These are phyloP conservation scores for Dipodascus albidus DNA, from an alignment of 805 yeast species.

Conservation along the genomic window DNA sequence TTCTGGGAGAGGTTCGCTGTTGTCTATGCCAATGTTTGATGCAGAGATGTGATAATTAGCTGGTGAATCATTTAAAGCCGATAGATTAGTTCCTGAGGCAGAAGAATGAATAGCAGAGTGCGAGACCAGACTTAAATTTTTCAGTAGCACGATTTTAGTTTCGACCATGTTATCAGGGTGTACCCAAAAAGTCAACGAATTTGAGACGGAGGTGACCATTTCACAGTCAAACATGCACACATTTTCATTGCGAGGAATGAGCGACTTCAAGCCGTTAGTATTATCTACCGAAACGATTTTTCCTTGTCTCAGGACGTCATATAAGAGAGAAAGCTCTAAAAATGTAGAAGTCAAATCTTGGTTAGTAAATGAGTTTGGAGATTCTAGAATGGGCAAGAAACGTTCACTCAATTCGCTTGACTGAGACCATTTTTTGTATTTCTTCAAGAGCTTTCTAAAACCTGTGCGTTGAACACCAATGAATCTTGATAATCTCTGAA, in stretches of 20 bases:
- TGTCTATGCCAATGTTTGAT: constrained; percentile 12
- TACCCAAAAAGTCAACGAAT: constrained; percentile 38
- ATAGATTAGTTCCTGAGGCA: constrained; percentile 4
- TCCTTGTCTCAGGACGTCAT: constrained; percentile 34
- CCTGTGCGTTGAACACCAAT: constrained; percentile 63
- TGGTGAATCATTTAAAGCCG: neutral
- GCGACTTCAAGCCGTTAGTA: constrained; percentile 2
- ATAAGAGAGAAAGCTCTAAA: constrained; percentile 44
- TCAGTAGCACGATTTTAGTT: constrained; percentile 35
- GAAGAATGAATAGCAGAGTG: constrained; percentile 5
- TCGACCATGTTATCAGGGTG: constrained; percentile 50
- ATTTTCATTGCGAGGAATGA: constrained; percentile 13
- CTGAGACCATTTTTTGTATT: constrained; percentile 39
- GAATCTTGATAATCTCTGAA: constrained; percentile 60
- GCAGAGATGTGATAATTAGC: constrained; percentile 5
- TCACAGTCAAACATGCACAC: constrained; percentile 25
- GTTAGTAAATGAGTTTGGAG: constrained; percentile 46
- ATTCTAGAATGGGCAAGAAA: constrained; percentile 26
- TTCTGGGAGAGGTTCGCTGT: constrained; percentile 5
- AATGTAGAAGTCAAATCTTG: constrained; percentile 51
- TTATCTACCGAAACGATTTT: constrained; percentile 15
- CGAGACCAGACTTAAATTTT: constrained; percentile 30
- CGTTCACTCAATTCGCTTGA: constrained; percentile 22
- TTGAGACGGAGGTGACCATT: constrained; percentile 24
- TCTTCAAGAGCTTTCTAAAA: constrained; percentile 61